These are phyloP conservation scores for Rubus parviflorus DNA, from an alignment of 306 rosid genomes.

Conservation along the genomic window DNA sequence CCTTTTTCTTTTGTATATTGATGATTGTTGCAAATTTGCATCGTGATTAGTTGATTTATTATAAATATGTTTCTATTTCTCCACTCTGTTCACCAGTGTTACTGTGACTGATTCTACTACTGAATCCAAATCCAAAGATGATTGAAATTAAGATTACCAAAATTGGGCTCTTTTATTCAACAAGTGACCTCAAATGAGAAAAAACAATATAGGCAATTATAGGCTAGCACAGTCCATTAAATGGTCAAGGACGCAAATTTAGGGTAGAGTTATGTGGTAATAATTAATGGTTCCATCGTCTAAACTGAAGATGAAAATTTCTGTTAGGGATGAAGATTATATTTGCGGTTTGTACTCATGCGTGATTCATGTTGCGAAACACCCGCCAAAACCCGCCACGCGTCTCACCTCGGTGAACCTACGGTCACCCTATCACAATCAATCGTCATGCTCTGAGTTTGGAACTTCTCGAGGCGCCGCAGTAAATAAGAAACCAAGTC, in stretches of 20 bases:
- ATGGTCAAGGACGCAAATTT: no score
- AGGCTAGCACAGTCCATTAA: no score
- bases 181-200: no score
- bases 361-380: neutral
- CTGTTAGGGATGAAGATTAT: no score
- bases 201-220: no score
- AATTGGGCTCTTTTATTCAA: no score
- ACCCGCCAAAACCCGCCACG: neutral
- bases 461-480: conserved; percentile 15
- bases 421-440: neutral
- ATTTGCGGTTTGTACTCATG: neutral
- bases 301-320: no score
- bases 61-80: neutral
- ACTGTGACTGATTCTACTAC: no score
- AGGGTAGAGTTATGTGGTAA: no score
- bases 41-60: conserved; percentile 20
- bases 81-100: neutral
- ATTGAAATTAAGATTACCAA: no score
- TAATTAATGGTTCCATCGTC: no score
- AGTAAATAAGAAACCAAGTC: neutral
- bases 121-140: no score
- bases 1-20: conserved; percentile 24
- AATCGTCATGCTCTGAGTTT: neutral
- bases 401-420: neutral
- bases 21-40: conserved; percentile 19